These are phyloP conservation scores for Candida corydali DNA, from an alignment of 805 yeast species.

Conservation along the genomic window DNA sequence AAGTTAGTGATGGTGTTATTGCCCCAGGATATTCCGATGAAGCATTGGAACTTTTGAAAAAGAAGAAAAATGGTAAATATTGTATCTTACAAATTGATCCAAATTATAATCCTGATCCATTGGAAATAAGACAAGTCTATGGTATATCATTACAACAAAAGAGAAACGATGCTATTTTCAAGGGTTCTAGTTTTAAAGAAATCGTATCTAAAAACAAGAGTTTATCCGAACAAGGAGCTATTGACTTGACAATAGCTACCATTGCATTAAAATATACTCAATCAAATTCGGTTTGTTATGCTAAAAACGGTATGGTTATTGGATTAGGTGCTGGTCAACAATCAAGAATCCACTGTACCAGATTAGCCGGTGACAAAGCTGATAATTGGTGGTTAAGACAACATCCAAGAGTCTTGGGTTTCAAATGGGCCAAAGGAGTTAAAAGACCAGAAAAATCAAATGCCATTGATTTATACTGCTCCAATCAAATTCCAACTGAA, in stretches of 20 bases:
- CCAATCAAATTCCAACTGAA: constrained; percentile 82
- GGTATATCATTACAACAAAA: constrained; percentile 95
- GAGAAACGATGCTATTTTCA: constrained; percentile 96
- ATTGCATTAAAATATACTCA: constrained; percentile 97
- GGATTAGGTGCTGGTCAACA: constrained; percentile 99
- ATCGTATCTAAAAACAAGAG: constrained; percentile 82
- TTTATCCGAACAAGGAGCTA: constrained; percentile 85
- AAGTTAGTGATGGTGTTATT: constrained; percentile 97
- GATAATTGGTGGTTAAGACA: constrained; percentile 99
- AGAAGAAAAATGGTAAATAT: constrained; percentile 97
- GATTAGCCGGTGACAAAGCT: constrained; percentile 99
- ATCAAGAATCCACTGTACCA: constrained; percentile 97
- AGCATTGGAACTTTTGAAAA: constrained; percentile 81
- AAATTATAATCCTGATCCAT: constrained; percentile 72
- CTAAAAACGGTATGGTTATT: constrained; percentile 98
- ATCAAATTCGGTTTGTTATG: constrained; percentile 97
- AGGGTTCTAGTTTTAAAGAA: constrained; percentile 85
- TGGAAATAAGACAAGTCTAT: constrained; percentile 92
- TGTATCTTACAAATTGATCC: constrained; percentile 96
- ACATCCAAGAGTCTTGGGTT: constrained; percentile 87
- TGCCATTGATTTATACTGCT: constrained; percentile 92
- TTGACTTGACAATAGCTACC: constrained; percentile 95
- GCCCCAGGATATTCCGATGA: constrained; percentile 96
- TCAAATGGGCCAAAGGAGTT: constrained; percentile 97
- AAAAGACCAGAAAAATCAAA: constrained; percentile 98